Base-by-base conservation (phyloP, 140 eudicot species). In the Ambrosia hybrid region DNA sequence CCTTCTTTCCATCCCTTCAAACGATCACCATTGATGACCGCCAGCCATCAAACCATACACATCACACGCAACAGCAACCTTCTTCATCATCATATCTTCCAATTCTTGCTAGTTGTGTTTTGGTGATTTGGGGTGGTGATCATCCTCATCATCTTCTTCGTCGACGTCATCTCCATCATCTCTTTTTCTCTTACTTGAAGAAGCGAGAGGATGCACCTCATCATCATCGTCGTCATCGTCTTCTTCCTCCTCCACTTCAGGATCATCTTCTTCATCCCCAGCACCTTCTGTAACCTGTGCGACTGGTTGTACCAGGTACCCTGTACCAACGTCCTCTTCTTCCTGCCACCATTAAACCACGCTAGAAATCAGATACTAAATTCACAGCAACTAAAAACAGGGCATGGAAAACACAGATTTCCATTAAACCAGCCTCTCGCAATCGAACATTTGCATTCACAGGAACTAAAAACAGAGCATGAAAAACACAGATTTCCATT, bases 261-360 rank as follows among this genome's bases (percentile, higher is more conserved):
- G 79, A 59, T 70, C 92, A 11, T 81, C 87, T 1, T 72, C 91
- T 64, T 82, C 90, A 45, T 74, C 73, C 6, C 73, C 85, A 4
- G 78, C 65, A 68, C 73, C 87, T 51, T 75, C 90, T 71, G 78
- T 82, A 60, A 58, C 85, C 72, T 86, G 93, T 11, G 48, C 81
- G 10, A 90, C 98, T 51, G 95, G 98, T 60, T 90, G 98, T 57
- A 93, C 91, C 70, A 93, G 86, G 82, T 85, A 93, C 10, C 96
- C 97, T 33, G 84, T 56, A 14, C 78, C 79, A 15, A 61, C 79
- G 49, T 79, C 98, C 70, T 80, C 65, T 68, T 89, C 60, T 43
- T 93, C 97, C 98, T 93, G 94, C 85, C 78, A 82, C 52, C 67
- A 46, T 45, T 57, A 49, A 70, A 68, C 3, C n/a, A 39, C 65